phyloP scores from a whole-genome alignment of 805 yeast genomes.

The Kodamaea neixiangensis region DNA sequence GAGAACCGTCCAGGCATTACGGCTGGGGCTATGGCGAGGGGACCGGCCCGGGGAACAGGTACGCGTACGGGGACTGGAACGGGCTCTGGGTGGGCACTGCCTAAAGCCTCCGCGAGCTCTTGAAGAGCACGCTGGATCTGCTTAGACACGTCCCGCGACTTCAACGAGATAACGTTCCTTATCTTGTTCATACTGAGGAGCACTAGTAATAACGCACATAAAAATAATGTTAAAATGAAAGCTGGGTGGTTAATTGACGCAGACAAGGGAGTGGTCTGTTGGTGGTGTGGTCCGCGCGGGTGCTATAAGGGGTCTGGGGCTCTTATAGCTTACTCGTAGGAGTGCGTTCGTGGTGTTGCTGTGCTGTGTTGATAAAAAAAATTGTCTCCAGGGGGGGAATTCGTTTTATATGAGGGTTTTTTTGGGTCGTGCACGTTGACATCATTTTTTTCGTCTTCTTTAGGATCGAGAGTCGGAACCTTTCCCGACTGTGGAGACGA shows the following conservation, averaged over 20 bases:
- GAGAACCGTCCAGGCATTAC: conserved; percentile 9
- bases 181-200: conserved; percentile 20
- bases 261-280: conserved; percentile 8
- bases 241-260: conserved; percentile 3
- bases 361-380: conserved; percentile 2
- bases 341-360: conserved; percentile 3
- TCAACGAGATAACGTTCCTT: conserved; percentile 46
- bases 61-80: conserved; percentile 46
- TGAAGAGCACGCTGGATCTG: conserved; percentile 49
- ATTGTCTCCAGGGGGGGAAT: conserved; percentile 13
- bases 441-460: background rate
- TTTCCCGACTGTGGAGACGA: no score
- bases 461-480: background rate
- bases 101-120: conserved; percentile 41
- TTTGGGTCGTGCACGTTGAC: background rate
- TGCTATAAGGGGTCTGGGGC: conserved; percentile 1
- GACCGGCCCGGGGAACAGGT: conserved; percentile 9
- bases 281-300: conserved; percentile 1
- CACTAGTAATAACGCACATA: conserved; percentile 9
- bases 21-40: background rate
- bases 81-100: conserved; percentile 22
- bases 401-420: background rate
- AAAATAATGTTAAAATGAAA: conserved; percentile 8
- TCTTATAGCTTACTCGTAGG: conserved; percentile 1
- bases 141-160: conserved; percentile 43